Evolutionary conservation across 208 protist species (phyloP), one percentile per base, ranked within the genome.

Genomic region (Angomonas ambiguus): DNA sequence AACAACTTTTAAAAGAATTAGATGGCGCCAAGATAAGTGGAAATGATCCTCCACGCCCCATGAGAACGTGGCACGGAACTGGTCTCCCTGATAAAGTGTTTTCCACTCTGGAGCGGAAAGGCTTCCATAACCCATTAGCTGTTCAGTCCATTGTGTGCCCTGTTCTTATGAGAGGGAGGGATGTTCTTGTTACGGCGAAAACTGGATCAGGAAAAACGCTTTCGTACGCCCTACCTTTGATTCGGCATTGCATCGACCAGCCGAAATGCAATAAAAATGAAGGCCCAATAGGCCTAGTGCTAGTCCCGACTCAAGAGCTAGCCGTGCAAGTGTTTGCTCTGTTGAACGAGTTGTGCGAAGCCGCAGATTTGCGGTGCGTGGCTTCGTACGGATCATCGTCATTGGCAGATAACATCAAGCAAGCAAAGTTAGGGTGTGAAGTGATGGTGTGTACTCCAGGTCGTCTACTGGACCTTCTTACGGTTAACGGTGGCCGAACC

Each of bases 131-230:
- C 22, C 92, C 92, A 10, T 96, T 97, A 67, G 87, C 93, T 0
- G 88, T 96, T 55, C 93, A 97, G 72, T 87, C 83, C 2, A 55
- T 95, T 16, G 80, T 80, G 18, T 76, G 85, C 25, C 93, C 95
- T 0, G 74, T 71, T 3, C 76, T 97, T 18, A 94, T 98, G 81
- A 73, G 55, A 20, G 95, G 95, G 1, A 80, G 93, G 2, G 92
- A 98, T 68, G 60, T 98, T 10, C 75, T 98, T 11, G 68, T 93
- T 16, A 88, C 88, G 13, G 94, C 97, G 4, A 88, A 93, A 66
- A 98, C 97, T n/a, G 97, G 97, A 6, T 95, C 85, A 0, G 97
- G 97, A 42, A 98, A 98, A 62, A 98, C 97, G 51, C 68, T 97
- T 16, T 75, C 86, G 10, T 98, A 97, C 80, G 63, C 92, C 5